Evolutionary conservation across 495 filamentous ascomycete species (phyloP).

Genomic region (Talaromyces adpressus): DNA sequence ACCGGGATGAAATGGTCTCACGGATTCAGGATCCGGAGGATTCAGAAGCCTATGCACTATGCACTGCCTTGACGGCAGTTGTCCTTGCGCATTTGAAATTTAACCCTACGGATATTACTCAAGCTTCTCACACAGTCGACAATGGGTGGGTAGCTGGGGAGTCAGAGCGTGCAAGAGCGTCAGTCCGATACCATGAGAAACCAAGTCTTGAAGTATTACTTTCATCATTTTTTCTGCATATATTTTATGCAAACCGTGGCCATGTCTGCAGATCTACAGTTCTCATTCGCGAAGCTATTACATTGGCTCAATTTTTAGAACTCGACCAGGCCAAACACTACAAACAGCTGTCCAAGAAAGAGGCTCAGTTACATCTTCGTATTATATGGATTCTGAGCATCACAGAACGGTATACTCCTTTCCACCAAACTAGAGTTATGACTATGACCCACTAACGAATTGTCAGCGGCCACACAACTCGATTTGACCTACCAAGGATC

Average conservation of each 20-base stretch:
- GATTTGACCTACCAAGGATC: slow-evolving; percentile 5
- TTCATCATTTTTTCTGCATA: slow-evolving; percentile 37
- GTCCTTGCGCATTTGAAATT: slow-evolving; percentile 39
- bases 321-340: slow-evolving; percentile 7
- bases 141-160: not conserved
- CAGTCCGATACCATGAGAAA: slow-evolving; percentile 6
- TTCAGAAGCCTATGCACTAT: slow-evolving; percentile 32
- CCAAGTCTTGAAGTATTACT: slow-evolving; percentile 5
- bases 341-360: slow-evolving; percentile 1
- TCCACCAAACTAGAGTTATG: not conserved
- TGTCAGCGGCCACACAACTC: slow-evolving; percentile 7
- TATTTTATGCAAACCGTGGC: slow-evolving; percentile 35
- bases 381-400: slow-evolving; percentile 9
- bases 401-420: slow-evolving; percentile 4
- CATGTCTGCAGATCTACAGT: slow-evolving; percentile 6
- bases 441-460: not conserved
- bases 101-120: slow-evolving; percentile 2
- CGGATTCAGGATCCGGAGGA: slow-evolving; percentile 24
- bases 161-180: slow-evolving; percentile 7
- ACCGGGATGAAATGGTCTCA: slow-evolving; percentile 30
- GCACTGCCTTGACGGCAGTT: slow-evolving; percentile 33
- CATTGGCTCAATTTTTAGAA: slow-evolving; percentile 7
- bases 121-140: slow-evolving; percentile 2
- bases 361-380: slow-evolving; percentile 6
- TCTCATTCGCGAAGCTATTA: slow-evolving; percentile 8